Evolutionary conservation across 2,329 filamentous ascomycete species (phyloP).

Genomic region (Fonsecaea nubica): DNA sequence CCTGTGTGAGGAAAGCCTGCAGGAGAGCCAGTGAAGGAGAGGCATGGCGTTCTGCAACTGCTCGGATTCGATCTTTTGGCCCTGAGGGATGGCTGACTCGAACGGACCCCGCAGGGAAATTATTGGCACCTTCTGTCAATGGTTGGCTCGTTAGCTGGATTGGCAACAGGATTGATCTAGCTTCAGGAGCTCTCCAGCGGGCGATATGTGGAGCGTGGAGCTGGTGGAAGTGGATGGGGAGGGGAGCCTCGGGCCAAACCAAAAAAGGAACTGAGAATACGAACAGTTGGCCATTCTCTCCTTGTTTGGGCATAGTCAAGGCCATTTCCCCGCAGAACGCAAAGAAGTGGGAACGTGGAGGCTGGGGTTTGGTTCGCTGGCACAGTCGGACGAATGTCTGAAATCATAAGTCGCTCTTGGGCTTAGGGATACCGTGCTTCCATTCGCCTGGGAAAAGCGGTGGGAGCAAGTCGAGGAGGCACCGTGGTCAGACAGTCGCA

Average conservation of each 20-base stretch:
- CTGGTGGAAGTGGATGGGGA: constrained; percentile 7
- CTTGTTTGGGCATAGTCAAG: background rate
- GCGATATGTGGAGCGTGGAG: constrained; percentile 26
- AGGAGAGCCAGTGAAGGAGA: constrained; percentile 5
- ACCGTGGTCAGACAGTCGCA: constrained; percentile 13
- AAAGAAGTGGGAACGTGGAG: constrained; percentile 13
- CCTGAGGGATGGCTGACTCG: constrained; percentile 4
- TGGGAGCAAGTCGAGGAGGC: background rate
- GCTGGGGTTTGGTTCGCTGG: constrained; percentile 16
- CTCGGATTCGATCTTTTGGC: constrained; percentile 17
- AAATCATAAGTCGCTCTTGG: background rate
- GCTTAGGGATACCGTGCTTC: background rate
- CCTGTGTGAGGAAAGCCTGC: background rate
- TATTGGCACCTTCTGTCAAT: constrained; percentile 12
- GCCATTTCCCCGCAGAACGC: constrained; percentile 17
- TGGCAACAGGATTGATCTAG: background rate
- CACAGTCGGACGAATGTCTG: constrained; percentile 11
- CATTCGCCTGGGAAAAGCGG: constrained; percentile 15
- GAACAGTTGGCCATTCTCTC: background rate
- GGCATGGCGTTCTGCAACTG: constrained; percentile 15
- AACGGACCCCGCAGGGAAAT: constrained; percentile 21
- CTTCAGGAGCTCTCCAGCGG: constrained; percentile 7
- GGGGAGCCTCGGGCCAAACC: background rate
- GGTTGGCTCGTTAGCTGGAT: constrained; percentile 1
- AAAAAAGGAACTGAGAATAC: background rate